phyloP scores from a whole-genome alignment of 2,329 filamentous ascomycete genomes.

The Neofusicoccum sp. region DNA sequence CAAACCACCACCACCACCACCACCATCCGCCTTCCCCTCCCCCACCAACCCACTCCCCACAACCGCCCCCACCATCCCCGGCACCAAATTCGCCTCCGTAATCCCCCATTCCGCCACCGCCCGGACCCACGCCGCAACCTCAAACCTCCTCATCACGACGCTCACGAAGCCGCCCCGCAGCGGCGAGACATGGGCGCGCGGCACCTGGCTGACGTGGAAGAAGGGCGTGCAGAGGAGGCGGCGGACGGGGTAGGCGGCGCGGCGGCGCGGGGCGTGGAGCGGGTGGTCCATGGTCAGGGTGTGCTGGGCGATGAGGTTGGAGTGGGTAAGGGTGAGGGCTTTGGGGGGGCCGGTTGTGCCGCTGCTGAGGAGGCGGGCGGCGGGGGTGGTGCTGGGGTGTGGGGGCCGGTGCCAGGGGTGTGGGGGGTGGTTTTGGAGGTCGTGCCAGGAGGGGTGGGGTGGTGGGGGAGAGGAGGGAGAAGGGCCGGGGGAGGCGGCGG shows the following conservation, averaged over 20 bases:
- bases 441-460: slow-evolving; percentile 25
- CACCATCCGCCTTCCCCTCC: too few relatives aligned
- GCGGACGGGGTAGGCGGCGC: slow-evolving; percentile 30
- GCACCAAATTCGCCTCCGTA: slow-evolving; percentile 53
- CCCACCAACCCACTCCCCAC: too few relatives aligned
- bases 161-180: slow-evolving; percentile 33
- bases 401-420: slow-evolving; percentile 52
- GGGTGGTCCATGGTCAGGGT: slow-evolving; percentile 39
- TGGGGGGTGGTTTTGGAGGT: slow-evolving; percentile 46
- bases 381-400: slow-evolving; percentile 46
- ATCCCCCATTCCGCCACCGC: slow-evolving; percentile 51
- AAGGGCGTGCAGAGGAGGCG: slow-evolving; percentile 52
- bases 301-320: slow-evolving; percentile 58
- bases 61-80: neutral
- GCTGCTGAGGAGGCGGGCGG: slow-evolving; percentile 30
- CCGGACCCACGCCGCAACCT: slow-evolving; percentile 51
- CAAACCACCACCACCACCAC: slow-evolving; percentile 23
- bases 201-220: slow-evolving; percentile 46
- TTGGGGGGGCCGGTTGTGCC: slow-evolving; percentile 53
- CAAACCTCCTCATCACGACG: slow-evolving; percentile 40
- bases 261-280: neutral
- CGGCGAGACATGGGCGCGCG: slow-evolving; percentile 32
- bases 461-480: neutral
- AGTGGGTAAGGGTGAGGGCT: slow-evolving; percentile 59
- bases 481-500: slow-evolving; percentile 33